phyloP scores from a whole-genome alignment of 2,329 filamentous ascomycete species.

The Sporothrix inflata region DNA sequence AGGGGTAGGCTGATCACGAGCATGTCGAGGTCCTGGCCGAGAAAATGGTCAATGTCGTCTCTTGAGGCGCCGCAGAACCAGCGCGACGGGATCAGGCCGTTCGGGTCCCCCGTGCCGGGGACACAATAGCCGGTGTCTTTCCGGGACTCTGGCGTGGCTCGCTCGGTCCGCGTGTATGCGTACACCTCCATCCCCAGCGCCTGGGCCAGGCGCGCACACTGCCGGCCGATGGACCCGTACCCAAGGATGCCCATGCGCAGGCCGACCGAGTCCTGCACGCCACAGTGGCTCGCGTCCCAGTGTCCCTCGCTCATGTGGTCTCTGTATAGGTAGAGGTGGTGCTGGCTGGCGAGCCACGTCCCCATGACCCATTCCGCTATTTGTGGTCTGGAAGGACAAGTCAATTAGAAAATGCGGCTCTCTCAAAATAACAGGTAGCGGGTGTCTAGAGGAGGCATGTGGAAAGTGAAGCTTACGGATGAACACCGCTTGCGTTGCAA shows the following conservation, averaged over 20 bases:
- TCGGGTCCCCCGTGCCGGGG: slow-evolving; percentile 58
- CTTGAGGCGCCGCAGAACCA: slow-evolving; percentile 47
- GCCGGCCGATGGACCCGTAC: slow-evolving; percentile 50
- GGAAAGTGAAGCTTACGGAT: not conserved
- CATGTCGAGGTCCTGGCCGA: slow-evolving; percentile 47
- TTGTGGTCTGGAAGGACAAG: not conserved
- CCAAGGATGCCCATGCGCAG: slow-evolving; percentile 41
- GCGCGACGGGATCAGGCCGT: slow-evolving; percentile 44
- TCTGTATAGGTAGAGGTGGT: not conserved
- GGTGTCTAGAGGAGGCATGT: no score
- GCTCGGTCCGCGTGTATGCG: slow-evolving; percentile 63
- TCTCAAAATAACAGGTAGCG: not conserved
- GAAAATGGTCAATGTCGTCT: slow-evolving; percentile 45
- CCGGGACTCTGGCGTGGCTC: slow-evolving; percentile 58
- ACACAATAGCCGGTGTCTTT: slow-evolving; percentile 65
- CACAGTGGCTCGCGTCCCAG: not conserved
- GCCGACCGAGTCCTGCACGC: slow-evolving; percentile 16
- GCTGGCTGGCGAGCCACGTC: not conserved
- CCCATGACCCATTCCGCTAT: not conserved
- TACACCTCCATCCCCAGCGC: slow-evolving; percentile 68
- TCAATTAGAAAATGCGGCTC: not conserved
- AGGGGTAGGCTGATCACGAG: slow-evolving; percentile 48
- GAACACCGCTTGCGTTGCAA: not conserved
- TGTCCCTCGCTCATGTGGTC: not conserved
- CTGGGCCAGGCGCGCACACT: slow-evolving; percentile 53